A percentile compares a stretch with the other conserved stretches of the same genome.
These are phyloP conservation scores for Lasiodiplodia hormozganensis DNA, from an alignment of 2,329 filamentous ascomycete species.

Conservation along the genomic window DNA sequence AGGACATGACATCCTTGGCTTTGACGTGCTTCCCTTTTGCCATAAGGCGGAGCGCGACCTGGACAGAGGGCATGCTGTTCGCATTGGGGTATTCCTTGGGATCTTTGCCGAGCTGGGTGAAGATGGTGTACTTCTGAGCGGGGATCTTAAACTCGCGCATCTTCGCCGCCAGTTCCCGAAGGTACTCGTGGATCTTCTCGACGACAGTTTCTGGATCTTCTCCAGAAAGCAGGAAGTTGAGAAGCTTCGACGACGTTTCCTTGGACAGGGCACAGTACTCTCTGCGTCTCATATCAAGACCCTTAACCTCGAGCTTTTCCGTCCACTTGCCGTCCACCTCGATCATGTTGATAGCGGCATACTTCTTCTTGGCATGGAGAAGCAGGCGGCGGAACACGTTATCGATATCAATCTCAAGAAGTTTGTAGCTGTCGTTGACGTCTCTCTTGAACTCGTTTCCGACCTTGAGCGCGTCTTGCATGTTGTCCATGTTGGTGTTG, in stretches of 20 bases:
- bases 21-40: conserved; percentile 86
- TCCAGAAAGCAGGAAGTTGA: conserved; percentile 94
- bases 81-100: conserved; percentile 94
- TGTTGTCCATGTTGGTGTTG: conserved; percentile 95
- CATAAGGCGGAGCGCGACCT: conserved; percentile 89
- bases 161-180: conserved; percentile 80
- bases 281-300: conserved; percentile 95
- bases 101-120: conserved; percentile 93
- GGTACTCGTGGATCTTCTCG: conserved; percentile 89
- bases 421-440: conserved; percentile 90
- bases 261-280: conserved; percentile 97
- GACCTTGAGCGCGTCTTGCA: conserved; percentile 87
- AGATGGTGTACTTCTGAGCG: conserved; percentile 91
- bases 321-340: conserved; percentile 88
- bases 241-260: conserved; percentile 84
- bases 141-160: conserved; percentile 84
- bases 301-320: conserved; percentile 97
- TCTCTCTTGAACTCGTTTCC: conserved; percentile 93
- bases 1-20: conserved; percentile 94
- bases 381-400: conserved; percentile 94
- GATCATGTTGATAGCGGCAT: conserved; percentile 93
- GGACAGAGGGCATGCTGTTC: conserved; percentile 94
- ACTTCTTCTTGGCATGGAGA: conserved; percentile 98
- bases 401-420: conserved; percentile 97
- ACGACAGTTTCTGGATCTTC: conserved; percentile 90